Conservation (phyloP, 108 stramenopile genomes). For the Discostella pseudostelligera region DNA sequence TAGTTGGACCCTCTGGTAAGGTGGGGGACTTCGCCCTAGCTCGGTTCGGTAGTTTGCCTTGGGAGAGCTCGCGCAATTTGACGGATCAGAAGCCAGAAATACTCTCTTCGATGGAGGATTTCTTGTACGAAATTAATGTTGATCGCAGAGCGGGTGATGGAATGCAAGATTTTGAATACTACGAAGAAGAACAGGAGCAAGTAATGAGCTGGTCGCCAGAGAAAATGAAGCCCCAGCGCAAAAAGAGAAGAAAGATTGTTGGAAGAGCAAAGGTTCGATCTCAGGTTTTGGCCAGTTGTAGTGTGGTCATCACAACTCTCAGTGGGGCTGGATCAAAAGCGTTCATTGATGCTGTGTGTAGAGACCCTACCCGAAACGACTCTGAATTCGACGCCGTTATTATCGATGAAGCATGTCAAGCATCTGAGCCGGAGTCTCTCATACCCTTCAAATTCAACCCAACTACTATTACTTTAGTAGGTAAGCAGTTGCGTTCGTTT, state of each 20-base stretch:
- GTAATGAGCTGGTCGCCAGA: slow-evolving; percentile 25
- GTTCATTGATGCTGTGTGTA: slow-evolving; percentile 50
- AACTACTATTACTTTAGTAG: slow-evolving; percentile 31
- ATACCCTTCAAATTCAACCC: slow-evolving; percentile 78
- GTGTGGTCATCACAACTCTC: slow-evolving; percentile 52
- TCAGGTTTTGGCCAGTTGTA: slow-evolving; percentile 40
- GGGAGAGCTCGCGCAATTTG: slow-evolving; percentile 31
- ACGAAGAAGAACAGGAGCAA: slow-evolving; percentile 21
- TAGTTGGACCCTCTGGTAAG: slow-evolving; percentile 47
- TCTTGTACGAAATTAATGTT: slow-evolving; percentile 45
- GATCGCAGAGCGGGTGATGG: slow-evolving; percentile 37
- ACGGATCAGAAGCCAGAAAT: slow-evolving; percentile 22
- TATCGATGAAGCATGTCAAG: slow-evolving; percentile 90
- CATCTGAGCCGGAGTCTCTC: slow-evolving; percentile 78
- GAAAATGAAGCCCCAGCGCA: slow-evolving; percentile 14
- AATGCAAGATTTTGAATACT: slow-evolving; percentile 14
- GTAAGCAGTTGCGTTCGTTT: background rate
- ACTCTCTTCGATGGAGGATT: slow-evolving; percentile 41
- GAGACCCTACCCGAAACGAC: slow-evolving; percentile 36
- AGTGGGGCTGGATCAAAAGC: slow-evolving; percentile 54
- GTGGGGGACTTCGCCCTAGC: slow-evolving; percentile 40
- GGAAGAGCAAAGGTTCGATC: slow-evolving; percentile 17
- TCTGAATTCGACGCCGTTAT: slow-evolving; percentile 81
- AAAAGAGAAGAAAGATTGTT: slow-evolving; percentile 30
- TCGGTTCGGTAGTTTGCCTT: slow-evolving; percentile 46